phyloP scores from a whole-genome alignment of 2,329 filamentous ascomycete genomes.

The Emydomyces testavorans region DNA sequence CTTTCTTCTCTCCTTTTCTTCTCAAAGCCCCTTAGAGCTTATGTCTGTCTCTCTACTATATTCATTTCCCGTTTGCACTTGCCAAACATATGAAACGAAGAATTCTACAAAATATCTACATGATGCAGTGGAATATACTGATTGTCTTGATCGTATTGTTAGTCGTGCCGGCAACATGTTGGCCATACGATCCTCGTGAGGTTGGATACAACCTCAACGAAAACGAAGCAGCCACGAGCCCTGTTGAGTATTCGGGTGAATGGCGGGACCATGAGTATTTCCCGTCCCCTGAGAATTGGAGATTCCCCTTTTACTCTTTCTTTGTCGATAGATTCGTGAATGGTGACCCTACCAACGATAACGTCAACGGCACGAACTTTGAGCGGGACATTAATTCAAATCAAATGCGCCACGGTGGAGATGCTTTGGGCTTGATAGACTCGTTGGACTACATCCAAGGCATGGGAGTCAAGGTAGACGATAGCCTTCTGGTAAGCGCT shows the following conservation, averaged over 20 bases:
- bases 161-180: constrained; percentile 21
- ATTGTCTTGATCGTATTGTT: constrained; percentile 23
- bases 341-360: constrained; percentile 53
- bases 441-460: constrained; percentile 54
- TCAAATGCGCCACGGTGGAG: constrained; percentile 53
- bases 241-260: constrained; percentile 48
- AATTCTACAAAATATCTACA: not conserved
- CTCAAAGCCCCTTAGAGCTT: too few species aligned
- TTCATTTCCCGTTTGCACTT: not conserved
- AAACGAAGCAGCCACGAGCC: constrained; percentile 45
- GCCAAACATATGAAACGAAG: not conserved
- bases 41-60: not conserved
- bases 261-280: constrained; percentile 44
- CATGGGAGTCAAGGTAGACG: constrained; percentile 48
- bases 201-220: constrained; percentile 50
- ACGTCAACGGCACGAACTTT: constrained; percentile 49
- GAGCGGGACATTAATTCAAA: constrained; percentile 51
- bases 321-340: constrained; percentile 55
- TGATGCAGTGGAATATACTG: constrained; percentile 27
- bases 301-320: constrained; percentile 54
- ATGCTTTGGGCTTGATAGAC: constrained; percentile 47
- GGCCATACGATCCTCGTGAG: constrained; percentile 41
- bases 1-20: not conserved
- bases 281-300: constrained; percentile 50
- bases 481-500: too few species aligned